phyloP scores from a whole-genome alignment of 306 rosid species.

The Cicer judaicum region DNA sequence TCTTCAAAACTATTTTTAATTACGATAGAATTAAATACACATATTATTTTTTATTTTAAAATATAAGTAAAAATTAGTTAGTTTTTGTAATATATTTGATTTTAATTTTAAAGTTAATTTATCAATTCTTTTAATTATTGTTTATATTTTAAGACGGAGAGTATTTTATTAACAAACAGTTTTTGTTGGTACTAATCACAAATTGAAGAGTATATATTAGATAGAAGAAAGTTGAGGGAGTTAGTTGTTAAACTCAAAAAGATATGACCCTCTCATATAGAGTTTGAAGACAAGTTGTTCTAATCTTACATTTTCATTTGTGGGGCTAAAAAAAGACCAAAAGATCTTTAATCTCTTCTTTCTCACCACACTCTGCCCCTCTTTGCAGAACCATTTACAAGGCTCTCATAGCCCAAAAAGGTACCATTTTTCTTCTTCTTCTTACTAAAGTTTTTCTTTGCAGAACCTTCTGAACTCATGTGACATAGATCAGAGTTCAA shows the following conservation, averaged over 20 bases:
- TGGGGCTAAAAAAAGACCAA: conserved; percentile 54
- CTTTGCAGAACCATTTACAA: conserved; percentile 66
- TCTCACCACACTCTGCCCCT: conserved; percentile 55
- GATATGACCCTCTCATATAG: conserved; percentile 26
- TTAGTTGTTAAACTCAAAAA: conserved; percentile 47
- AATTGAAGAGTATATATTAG: neutral
- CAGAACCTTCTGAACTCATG: conserved; percentile 49
- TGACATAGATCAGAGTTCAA: conserved; percentile 49
- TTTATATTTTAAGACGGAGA: too few relatives aligned
- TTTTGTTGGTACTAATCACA: neutral
- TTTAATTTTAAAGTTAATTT: too few relatives aligned
- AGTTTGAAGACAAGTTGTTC: conserved; percentile 33
- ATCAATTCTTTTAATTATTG: too few relatives aligned
- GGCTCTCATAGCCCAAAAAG: conserved; percentile 52
- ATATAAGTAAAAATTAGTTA: too few relatives aligned
- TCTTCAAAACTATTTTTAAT: too few relatives aligned
- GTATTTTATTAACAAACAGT: too few relatives aligned
- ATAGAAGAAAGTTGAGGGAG: conserved; percentile 26
- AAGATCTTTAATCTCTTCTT: conserved; percentile 55
- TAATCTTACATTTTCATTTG: conserved; percentile 42
- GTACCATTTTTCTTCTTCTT: conserved; percentile 43
- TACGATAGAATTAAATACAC: too few relatives aligned
- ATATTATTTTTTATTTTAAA: too few relatives aligned
- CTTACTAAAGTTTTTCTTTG: conserved; percentile 23
- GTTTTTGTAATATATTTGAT: too few relatives aligned